Evolutionary conservation across 2,329 filamentous ascomycete genomes (phyloP).

Genomic region (Dactylellina cionopaga): DNA sequence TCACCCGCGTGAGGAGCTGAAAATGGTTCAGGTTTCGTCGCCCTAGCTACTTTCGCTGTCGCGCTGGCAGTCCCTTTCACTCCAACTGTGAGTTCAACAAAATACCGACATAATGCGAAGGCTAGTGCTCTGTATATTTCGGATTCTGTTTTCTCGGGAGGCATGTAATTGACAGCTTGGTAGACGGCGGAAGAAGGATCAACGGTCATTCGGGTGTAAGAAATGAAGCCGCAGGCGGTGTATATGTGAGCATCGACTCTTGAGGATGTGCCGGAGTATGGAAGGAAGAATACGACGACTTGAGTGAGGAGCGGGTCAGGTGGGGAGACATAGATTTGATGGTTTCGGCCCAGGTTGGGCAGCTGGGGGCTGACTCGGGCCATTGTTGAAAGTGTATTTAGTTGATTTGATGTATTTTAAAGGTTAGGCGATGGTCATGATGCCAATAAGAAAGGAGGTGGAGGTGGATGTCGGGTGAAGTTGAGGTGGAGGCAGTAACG

Average conservation of each 20-base stretch:
- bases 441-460: not conserved
- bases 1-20: conserved; percentile 92
- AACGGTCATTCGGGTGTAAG: conserved; percentile 89
- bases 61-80: conserved; percentile 76
- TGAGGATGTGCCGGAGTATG: conserved; percentile 89
- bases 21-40: conserved; percentile 77
- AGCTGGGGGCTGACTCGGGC: conserved; percentile 56
- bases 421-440: conserved; percentile 14
- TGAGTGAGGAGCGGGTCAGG: conserved; percentile 84
- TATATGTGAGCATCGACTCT: conserved; percentile 95
- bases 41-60: conserved; percentile 61
- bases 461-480: not conserved
- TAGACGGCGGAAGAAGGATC: conserved; percentile 93
- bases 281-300: conserved; percentile 89
- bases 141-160: conserved; percentile 86
- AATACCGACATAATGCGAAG: conserved; percentile 94
- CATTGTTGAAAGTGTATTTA: conserved; percentile 37
- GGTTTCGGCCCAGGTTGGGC: conserved; percentile 58
- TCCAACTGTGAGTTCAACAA: conserved; percentile 80
- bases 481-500: not conserved
- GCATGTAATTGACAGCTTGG: conserved; percentile 85
- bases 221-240: conserved; percentile 86
- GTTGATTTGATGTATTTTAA: not conserved
- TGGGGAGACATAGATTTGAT: conserved; percentile 87
- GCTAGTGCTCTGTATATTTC: conserved; percentile 90